phyloP scores from a whole-genome alignment of 768 basidiomycete species.

The Suillus placidus region DNA sequence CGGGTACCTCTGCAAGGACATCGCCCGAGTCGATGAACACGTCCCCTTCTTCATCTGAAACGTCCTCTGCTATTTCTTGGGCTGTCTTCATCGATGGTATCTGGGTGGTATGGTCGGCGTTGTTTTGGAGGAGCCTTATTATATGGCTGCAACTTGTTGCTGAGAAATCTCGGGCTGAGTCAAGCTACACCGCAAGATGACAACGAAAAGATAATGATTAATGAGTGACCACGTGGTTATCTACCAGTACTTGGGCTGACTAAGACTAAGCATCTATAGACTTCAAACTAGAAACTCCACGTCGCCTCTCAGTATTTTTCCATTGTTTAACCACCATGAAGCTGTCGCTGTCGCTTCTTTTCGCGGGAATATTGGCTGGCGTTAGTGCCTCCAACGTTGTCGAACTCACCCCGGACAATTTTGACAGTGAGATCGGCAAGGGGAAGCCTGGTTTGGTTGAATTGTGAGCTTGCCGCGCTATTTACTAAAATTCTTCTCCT shows the following conservation, averaged over 20 bases:
- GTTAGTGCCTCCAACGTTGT: constrained; percentile 81
- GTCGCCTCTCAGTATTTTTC: constrained; percentile 26
- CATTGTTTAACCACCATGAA: constrained; percentile 50
- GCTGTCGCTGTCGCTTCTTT: constrained; percentile 56
- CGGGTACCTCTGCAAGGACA: constrained; percentile 61
- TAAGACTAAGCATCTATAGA: constrained; percentile 1
- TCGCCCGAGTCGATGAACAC: constrained; percentile 71
- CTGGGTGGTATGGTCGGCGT: not conserved
- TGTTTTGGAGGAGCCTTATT: constrained; percentile 5
- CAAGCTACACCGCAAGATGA: constrained; percentile 1
- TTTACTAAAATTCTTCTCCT: constrained; percentile 11
- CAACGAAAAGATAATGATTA: constrained; percentile 7
- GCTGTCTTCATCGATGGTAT: constrained; percentile 26
- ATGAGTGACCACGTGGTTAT: constrained; percentile 12
- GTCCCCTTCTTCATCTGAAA: constrained; percentile 49
- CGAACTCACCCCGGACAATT: constrained; percentile 75
- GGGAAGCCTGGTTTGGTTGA: constrained; percentile 87
- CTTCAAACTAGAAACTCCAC: constrained; percentile 27
- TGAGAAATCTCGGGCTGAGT: constrained; percentile 32
- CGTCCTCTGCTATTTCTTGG: constrained; percentile 42
- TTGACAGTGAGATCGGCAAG: constrained; percentile 72
- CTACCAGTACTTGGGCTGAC: constrained; percentile 4
- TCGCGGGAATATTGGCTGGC: constrained; percentile 55
- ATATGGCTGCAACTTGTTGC: constrained; percentile 9
- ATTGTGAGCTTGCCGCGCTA: constrained; percentile 61